Evolutionary conservation across 2,329 filamentous ascomycete genomes (phyloP).

Genomic region (Coniella vitis): DNA sequence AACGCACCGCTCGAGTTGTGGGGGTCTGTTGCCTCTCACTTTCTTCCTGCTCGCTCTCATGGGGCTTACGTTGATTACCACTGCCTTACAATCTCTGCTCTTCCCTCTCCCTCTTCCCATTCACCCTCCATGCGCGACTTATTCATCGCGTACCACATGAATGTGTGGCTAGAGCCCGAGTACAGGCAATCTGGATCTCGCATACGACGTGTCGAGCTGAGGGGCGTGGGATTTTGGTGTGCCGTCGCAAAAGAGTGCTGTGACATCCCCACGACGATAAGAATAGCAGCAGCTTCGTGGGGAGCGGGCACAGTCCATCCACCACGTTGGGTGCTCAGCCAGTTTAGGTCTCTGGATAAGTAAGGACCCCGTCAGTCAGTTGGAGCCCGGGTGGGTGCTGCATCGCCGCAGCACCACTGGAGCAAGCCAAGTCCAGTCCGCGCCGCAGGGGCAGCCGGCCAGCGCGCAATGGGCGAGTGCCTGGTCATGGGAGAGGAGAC

Average conservation of each 20-base stretch:
- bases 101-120: no score
- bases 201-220: slow-evolving; percentile 1
- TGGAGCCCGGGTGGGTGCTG: slow-evolving; percentile 3
- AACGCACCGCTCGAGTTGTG: background rate
- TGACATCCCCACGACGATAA: background rate
- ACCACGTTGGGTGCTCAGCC: slow-evolving; percentile 9
- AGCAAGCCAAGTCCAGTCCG: background rate
- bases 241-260: background rate
- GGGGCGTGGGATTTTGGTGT: background rate
- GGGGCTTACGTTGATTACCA: no score
- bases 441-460: slow-evolving; percentile 6
- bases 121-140: no score
- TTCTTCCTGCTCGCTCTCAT: no score
- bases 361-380: no score
- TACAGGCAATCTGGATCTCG: background rate
- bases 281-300: slow-evolving; percentile 1
- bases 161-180: background rate
- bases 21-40: no score
- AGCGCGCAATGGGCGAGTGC: background rate
- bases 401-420: slow-evolving; percentile 8
- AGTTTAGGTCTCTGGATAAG: slow-evolving; percentile 12
- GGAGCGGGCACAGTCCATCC: slow-evolving; percentile 3
- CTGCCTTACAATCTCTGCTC: no score
- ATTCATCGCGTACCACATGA: no score
- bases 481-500: slow-evolving; percentile 56